A percentile compares a stretch with the other conserved stretches of the same genome.
These are phyloP conservation scores for Xylaria hypoxylon DNA, from an alignment of 2,329 filamentous ascomycete species.

Conservation along the genomic window DNA sequence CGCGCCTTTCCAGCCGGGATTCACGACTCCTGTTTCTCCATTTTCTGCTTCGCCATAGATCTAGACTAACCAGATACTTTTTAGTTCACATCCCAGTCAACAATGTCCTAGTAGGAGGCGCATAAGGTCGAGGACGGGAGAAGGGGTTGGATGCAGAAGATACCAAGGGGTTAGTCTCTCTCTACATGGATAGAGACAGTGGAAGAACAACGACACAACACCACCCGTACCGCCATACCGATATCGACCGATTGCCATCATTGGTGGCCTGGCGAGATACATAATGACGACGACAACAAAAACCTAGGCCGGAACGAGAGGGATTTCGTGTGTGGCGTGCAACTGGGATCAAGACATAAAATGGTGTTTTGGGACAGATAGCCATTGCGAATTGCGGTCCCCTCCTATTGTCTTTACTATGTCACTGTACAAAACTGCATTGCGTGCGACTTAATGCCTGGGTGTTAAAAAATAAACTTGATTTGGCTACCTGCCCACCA, in stretches of 20 bases:
- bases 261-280: slow-evolving; percentile 11
- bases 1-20: background rate
- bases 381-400: slow-evolving; percentile 3
- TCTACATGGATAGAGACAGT: background rate
- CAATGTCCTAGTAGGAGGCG: slow-evolving; percentile 75
- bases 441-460: slow-evolving; percentile 16
- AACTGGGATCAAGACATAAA: slow-evolving; percentile 9
- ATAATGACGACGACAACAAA: slow-evolving; percentile 27
- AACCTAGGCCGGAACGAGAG: background rate
- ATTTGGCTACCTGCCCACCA: slow-evolving; percentile 5
- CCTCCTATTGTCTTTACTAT: slow-evolving; percentile 31
- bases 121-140: slow-evolving; percentile 55
- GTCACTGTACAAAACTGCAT: slow-evolving; percentile 45
- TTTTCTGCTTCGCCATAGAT: background rate
- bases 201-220: slow-evolving; percentile 22
- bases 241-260: slow-evolving; percentile 13
- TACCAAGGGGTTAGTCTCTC: slow-evolving; percentile 2
- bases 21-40: background rate
- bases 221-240: background rate
- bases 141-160: slow-evolving; percentile 12
- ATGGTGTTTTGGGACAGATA: slow-evolving; percentile 6
- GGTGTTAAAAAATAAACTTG: slow-evolving; percentile 22
- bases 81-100: slow-evolving; percentile 76
- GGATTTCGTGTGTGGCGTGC: background rate
- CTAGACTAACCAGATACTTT: slow-evolving; percentile 7